Evolutionary conservation across 2,329 filamentous ascomycete genomes (phyloP), one percentile per base, ranked within the genome.

Genomic region (Xylariomycetidae sp.): DNA sequence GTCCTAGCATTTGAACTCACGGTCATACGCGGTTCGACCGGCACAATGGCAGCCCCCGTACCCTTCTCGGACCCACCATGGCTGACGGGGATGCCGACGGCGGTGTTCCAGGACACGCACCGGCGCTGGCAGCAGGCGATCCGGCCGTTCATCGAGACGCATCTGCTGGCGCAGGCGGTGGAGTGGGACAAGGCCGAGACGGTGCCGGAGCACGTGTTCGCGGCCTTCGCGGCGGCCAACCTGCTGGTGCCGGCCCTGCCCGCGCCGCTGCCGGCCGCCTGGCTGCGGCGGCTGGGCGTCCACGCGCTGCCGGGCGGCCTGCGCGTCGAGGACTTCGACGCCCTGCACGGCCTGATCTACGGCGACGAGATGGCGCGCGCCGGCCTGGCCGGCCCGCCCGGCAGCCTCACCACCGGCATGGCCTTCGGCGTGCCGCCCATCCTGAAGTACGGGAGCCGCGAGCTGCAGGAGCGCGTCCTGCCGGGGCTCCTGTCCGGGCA

Each of bases 11-110:
- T n/a, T n/a, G n/a, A n/a, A n/a, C n/a, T n/a, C n/a, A n/a, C n/a
- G n/a, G n/a, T n/a, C n/a, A n/a, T n/a, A n/a, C n/a, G n/a, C n/a
- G n/a, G n/a, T n/a, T n/a, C 20, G 20, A 23, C 20, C 20, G 12
- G 8, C 19, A 34, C 12, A 19, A 43, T 43, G 43, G n/a, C 38
- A 2, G 29, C 10, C 10, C 38, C 64, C 4, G 56, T 84, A 17
- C 83, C 83, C 31, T 85, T 87, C 61, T 78, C 79, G 5, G 83
- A 88, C 48, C 83, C 83, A 2, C 72, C 82, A 2, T 87, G 80
- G 61, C 68, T 87, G 29, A 67, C 67, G 46, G 81, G 81, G 32
- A 65, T 85, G 3, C 83, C 82, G 0, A 83, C 79, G 1, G 76
- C 82, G 10, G 83, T 85, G 62, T 84, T 83, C 62, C 79, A 72